Evolutionary conservation across 2,329 filamentous ascomycete genomes (phyloP).

Genomic region (Colletotrichum lindemuthianum): DNA sequence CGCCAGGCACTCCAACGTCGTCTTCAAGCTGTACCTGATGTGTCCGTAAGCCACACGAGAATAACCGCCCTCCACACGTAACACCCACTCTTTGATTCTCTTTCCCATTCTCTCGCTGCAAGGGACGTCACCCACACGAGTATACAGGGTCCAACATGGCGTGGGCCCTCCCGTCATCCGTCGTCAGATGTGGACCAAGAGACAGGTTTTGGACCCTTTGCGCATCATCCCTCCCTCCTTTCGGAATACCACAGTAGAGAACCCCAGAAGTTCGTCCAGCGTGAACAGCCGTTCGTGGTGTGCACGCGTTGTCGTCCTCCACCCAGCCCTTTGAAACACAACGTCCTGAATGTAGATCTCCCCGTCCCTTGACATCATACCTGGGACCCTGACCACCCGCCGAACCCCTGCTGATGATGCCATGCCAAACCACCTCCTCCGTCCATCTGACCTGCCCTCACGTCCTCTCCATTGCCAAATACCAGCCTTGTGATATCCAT

Average conservation of each 20-base stretch:
- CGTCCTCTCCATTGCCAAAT: background rate
- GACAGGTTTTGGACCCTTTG: constrained; percentile 32
- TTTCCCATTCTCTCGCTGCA: background rate
- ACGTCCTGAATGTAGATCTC: constrained; percentile 18
- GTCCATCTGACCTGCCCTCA: constrained; percentile 1
- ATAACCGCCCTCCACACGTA: background rate
- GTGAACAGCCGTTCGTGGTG: no score
- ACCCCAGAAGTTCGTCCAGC: background rate
- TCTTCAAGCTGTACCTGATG: background rate
- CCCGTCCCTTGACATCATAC: constrained; percentile 31
- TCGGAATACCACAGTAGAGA: background rate
- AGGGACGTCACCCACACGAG: constrained; percentile 25
- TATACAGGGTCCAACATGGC: constrained; percentile 4
- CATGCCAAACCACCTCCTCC: constrained; percentile 12
- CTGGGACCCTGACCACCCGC: constrained; percentile 11
- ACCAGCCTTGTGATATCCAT: background rate
- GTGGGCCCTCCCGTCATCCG: background rate
- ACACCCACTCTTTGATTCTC: background rate
- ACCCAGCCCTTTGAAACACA: constrained; percentile 1
- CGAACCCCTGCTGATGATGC: constrained; percentile 26
- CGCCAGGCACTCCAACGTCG: constrained; percentile 16
- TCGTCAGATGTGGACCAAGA: constrained; percentile 26
- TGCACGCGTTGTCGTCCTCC: background rate
- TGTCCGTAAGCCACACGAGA: background rate
- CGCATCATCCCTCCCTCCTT: constrained; percentile 10